These are phyloP conservation scores for Venturia carpophila DNA, from an alignment of 2,329 filamentous ascomycete genomes.

Conservation along the genomic window DNA sequence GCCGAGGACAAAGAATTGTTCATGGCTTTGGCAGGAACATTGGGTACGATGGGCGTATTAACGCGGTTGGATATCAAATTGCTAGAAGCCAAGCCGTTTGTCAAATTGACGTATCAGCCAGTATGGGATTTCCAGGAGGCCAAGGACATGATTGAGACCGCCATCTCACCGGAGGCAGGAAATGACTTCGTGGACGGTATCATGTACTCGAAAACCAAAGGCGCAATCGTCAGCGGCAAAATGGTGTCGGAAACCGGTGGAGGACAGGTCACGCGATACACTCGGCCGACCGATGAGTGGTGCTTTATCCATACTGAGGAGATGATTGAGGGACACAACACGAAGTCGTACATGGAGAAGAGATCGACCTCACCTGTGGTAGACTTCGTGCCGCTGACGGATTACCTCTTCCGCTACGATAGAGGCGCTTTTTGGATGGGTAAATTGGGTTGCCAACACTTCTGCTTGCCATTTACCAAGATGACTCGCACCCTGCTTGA, in stretches of 20 bases:
- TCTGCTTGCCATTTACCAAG: slow-evolving; percentile 56
- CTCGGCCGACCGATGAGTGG: slow-evolving; percentile 41
- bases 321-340: slow-evolving; percentile 20
- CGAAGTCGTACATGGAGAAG: slow-evolving; percentile 1
- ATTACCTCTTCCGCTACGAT: slow-evolving; percentile 69
- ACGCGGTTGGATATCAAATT: slow-evolving; percentile 23
- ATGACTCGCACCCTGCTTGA: slow-evolving; percentile 54
- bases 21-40: slow-evolving; percentile 56
- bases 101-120: slow-evolving; percentile 21
- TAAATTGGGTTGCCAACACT: slow-evolving; percentile 55
- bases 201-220: slow-evolving; percentile 35
- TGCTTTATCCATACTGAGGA: slow-evolving; percentile 41
- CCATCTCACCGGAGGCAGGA: slow-evolving; percentile 23
- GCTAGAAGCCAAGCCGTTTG: slow-evolving; percentile 27
- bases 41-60: slow-evolving; percentile 50
- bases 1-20: slow-evolving; percentile 57
- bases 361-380: slow-evolving; percentile 23
- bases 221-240: slow-evolving; percentile 18
- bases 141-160: slow-evolving; percentile 40
- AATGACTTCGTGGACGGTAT: slow-evolving; percentile 26
- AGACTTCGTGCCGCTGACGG: slow-evolving; percentile 53
- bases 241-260: slow-evolving; percentile 22
- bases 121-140: slow-evolving; percentile 21
- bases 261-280: slow-evolving; percentile 30
- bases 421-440: slow-evolving; percentile 63